Evolutionary conservation across 208 protist species (phyloP), one percentile per base, ranked within the genome.

Genomic region (Herpetomonas tarakana): DNA sequence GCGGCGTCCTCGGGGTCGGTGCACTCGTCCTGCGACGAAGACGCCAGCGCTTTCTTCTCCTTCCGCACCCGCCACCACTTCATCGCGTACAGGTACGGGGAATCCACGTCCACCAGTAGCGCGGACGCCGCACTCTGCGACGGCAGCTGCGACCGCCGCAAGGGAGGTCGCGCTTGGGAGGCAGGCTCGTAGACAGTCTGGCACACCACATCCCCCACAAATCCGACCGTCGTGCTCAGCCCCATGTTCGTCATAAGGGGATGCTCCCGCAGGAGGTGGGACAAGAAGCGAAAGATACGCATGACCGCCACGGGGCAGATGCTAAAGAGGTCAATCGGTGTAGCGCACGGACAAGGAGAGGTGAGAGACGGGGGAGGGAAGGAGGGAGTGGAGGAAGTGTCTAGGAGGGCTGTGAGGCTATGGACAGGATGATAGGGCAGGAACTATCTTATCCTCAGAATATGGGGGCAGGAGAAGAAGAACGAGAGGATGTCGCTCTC

Each of bases 181-280:
- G 71, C 69, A 6, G 76, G 74, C 52, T 88, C 81, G 52, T 88
- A 88, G 27, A 88, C 41, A 1, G 67, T 76, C 58, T 88, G 81
- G 31, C 81, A 88, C 11, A 89, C 51, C n/a, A 89, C 52, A 62
- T 92, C 86, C 9, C 82, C 81, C 49, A 59, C 87, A 58, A 88
- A 89, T 3, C 79, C 80, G 9, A 92, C 72, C 0, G 60, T 68
- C 9, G 77, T 78, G 60, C 76, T 83, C 29, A 92, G 74, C 1
- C 52, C 45, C 52, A 85, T 73, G 45, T 92, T 92, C 16, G 75
- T 80, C 24, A 44, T 45, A 12, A 86, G 68, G 3, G 86, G 79
- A 44, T 72, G 59, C 61, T 81, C 55, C 56, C 74, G 74, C 18
- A 89, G 63, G 62, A 74, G 79, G 46, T 81, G 70, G 14, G 85